These are phyloP conservation scores for Verticillium longisporum DNA, from an alignment of 2,329 filamentous ascomycete genomes.

Conservation along the genomic window DNA sequence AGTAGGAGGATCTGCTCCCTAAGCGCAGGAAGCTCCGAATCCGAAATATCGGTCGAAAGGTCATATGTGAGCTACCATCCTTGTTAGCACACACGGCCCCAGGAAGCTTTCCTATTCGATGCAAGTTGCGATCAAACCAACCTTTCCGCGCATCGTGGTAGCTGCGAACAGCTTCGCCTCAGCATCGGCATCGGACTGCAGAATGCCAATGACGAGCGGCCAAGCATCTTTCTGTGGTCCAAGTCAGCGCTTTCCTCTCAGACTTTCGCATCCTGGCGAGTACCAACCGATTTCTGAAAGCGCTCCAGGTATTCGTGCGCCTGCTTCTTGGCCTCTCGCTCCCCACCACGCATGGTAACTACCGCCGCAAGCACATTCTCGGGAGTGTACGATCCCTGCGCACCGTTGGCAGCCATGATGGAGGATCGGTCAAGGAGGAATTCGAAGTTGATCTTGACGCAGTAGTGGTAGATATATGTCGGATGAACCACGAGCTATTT, in stretches of 20 bases:
- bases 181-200: slow-evolving; percentile 73
- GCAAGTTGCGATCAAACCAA: slow-evolving; percentile 30
- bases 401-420: slow-evolving; percentile 60
- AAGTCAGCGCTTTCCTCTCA: not conserved
- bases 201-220: slow-evolving; percentile 77
- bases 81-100: slow-evolving; percentile 5
- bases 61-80: slow-evolving; percentile 82
- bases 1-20: slow-evolving; percentile 79
- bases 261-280: not conserved
- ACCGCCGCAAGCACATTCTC: slow-evolving; percentile 74
- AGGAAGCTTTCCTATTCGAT: slow-evolving; percentile 2
- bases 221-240: slow-evolving; percentile 76
- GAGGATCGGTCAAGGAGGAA: not conserved
- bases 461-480: not conserved
- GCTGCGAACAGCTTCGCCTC: slow-evolving; percentile 93
- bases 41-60: slow-evolving; percentile 74
- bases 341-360: slow-evolving; percentile 82
- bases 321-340: slow-evolving; percentile 77
- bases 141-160: slow-evolving; percentile 96
- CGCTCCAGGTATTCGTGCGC: slow-evolving; percentile 86
- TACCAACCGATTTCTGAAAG: slow-evolving; percentile 89
- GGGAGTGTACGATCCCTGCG: slow-evolving; percentile 69
- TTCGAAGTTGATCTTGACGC: not conserved
- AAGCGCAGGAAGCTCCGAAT: slow-evolving; percentile 66
- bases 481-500: not conserved